Conservation (phyloP, 345 rosid genomes). For the Hibiscus syriacus region DNA sequence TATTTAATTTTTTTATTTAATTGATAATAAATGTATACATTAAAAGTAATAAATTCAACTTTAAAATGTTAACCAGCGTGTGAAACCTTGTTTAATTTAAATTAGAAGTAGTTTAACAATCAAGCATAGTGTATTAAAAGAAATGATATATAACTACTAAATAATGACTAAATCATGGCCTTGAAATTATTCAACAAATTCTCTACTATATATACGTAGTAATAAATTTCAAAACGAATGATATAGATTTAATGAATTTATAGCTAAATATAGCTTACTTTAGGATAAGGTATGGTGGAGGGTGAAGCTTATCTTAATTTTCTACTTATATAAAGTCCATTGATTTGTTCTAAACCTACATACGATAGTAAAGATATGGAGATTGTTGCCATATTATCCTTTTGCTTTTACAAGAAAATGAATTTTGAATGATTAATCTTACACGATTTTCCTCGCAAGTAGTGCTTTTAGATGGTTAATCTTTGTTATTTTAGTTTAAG, state of each 20-base stretch:
- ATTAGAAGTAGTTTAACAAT: neutral
- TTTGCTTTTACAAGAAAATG: constrained; percentile 1
- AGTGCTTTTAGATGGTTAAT: neutral
- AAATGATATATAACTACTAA: neutral
- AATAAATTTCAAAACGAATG: neutral
- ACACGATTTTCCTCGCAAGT: constrained; percentile 6
- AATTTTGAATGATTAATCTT: constrained; percentile 1
- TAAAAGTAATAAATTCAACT: too few species aligned
- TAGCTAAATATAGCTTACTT: constrained; percentile 5
- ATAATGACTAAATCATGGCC: neutral
- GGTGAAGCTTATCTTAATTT: constrained; percentile 9
- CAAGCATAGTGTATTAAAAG: neutral
- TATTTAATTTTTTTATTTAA: too few species aligned
- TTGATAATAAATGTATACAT: too few species aligned
- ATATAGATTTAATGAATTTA: neutral
- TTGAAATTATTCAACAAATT: neutral
- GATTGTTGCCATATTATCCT: neutral
- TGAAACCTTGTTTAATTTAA: neutral
- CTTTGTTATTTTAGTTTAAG: constrained; percentile 2
- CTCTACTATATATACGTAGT: neutral
- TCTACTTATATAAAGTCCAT: constrained; percentile 15
- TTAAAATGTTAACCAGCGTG: neutral
- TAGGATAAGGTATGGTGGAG: constrained; percentile 1
- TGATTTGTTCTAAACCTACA: constrained; percentile 2
- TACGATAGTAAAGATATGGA: neutral